Conservation (phyloP, 106 monocot species). For the Dioscorea zingiberensis region DNA sequence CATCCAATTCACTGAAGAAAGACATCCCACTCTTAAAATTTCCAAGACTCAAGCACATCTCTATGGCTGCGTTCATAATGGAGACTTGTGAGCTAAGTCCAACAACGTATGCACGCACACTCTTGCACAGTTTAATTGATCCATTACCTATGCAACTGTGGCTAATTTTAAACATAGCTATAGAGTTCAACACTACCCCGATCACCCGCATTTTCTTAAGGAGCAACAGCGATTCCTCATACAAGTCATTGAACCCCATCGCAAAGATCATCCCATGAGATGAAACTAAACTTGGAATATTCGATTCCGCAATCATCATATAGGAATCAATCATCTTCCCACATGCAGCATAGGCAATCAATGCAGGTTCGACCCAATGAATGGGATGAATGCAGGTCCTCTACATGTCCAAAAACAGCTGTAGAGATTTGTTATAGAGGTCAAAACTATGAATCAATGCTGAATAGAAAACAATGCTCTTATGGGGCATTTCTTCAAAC, state of each 20-base stretch:
- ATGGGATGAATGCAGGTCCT: conserved; percentile 10
- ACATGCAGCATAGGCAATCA: conserved; percentile 32
- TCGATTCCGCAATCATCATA: conserved; percentile 11
- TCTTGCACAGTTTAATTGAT: conserved; percentile 15
- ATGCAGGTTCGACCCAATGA: conserved; percentile 24
- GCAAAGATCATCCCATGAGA: conserved; percentile 37
- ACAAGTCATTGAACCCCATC: conserved; percentile 15
- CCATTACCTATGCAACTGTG: conserved; percentile 18
- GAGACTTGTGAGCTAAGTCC: conserved; percentile 18
- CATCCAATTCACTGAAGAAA: conserved; percentile 22
- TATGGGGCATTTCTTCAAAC: conserved; percentile 41
- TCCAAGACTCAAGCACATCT: conserved; percentile 38
- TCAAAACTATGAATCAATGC: conserved; percentile 30
- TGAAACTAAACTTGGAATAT: conserved; percentile 18
- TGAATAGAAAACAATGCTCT: conserved; percentile 22
- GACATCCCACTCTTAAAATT: conserved; percentile 5
- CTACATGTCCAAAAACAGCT: no score
- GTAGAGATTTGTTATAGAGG: conserved; percentile 7
- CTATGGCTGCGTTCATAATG: conserved; percentile 34
- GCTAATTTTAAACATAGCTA: conserved; percentile 25
- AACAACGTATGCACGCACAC: no score
- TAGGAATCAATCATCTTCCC: conserved; percentile 14
- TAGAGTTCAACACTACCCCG: conserved; percentile 13
- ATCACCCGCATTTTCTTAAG: conserved; percentile 12
- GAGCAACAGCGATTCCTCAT: conserved; percentile 26